These are phyloP conservation scores for Thelonectria olida DNA, from an alignment of 2,329 filamentous ascomycete genomes.

Conservation along the genomic window DNA sequence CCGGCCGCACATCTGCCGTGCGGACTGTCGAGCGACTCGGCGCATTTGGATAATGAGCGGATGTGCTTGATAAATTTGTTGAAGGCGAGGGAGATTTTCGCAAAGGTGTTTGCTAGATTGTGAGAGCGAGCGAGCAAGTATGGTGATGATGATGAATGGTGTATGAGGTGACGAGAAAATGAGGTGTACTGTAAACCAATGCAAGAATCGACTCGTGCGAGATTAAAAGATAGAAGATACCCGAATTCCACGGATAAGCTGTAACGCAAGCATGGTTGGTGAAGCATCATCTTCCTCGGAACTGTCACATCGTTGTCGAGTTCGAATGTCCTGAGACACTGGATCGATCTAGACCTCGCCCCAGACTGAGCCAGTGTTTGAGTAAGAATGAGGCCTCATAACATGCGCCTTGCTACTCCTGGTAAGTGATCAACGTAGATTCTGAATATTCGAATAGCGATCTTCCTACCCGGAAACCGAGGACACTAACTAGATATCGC, in stretches of 20 bases:
- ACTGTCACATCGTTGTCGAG: neutral
- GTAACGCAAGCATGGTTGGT: neutral
- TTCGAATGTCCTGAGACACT: neutral
- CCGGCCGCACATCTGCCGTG: conserved; percentile 93
- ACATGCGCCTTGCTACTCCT: neutral
- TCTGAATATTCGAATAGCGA: no score
- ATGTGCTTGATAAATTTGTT: conserved; percentile 86
- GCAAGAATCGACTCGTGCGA: neutral
- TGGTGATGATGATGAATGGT: no score
- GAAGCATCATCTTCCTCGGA: neutral
- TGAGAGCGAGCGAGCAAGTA: conserved; percentile 34
- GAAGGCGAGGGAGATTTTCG: conserved; percentile 93
- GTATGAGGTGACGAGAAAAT: neutral
- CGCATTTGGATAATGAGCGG: conserved; percentile 96
- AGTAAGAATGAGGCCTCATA: neutral
- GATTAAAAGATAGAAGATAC: neutral
- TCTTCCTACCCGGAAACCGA: no score
- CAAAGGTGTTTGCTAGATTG: conserved; percentile 80
- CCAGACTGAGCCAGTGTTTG: neutral
- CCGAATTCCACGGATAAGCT: neutral
- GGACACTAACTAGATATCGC: no score
- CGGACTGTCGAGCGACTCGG: conserved; percentile 92
- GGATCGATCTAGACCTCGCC: neutral
- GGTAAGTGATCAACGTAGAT: neutral
- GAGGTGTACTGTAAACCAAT: neutral